Evolutionary conservation across 2,329 filamentous ascomycete genomes (phyloP).

Genomic region (Chrysosporium keratinophilum): DNA sequence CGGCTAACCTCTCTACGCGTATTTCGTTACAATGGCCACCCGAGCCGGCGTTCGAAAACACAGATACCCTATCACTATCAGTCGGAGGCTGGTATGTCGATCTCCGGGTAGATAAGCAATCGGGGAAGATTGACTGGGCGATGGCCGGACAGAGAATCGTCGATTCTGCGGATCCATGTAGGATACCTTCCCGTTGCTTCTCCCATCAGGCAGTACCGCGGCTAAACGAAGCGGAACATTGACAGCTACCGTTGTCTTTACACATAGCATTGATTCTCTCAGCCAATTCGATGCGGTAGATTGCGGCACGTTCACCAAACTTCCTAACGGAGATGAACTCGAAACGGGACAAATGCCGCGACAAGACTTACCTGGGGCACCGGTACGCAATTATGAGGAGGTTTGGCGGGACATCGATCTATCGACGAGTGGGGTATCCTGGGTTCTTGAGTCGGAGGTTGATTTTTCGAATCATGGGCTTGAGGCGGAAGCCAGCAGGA

Average conservation of each 20-base stretch:
- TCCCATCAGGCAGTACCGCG: background rate
- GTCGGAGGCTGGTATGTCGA: conserved; percentile 38
- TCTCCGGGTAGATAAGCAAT: conserved; percentile 31
- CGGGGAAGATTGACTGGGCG: conserved; percentile 34
- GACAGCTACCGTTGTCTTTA: conserved; percentile 30
- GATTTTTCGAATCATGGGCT: too few species aligned
- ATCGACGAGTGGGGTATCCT: background rate
- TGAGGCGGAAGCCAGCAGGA: too few species aligned
- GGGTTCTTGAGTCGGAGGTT: too few species aligned
- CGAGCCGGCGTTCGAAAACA: conserved; percentile 33
- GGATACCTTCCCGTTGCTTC: conserved; percentile 4
- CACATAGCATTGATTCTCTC: conserved; percentile 32
- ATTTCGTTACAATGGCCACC: conserved; percentile 37
- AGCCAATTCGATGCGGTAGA: conserved; percentile 27
- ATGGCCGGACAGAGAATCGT: conserved; percentile 35
- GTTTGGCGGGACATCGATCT: conserved; percentile 46
- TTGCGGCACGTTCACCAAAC: conserved; percentile 29
- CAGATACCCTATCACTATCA: conserved; percentile 37
- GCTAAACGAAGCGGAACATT: background rate
- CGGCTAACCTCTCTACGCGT: conserved; percentile 27
- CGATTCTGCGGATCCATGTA: conserved; percentile 29
- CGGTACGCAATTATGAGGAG: conserved; percentile 50
- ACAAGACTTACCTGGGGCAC: conserved; percentile 25
- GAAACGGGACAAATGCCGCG: conserved; percentile 34
- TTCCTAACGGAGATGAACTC: conserved; percentile 34